A percentile compares a stretch with the other conserved stretches of the same genome.
Evolutionary conservation across 805 yeast genomes (phyloP).

Genomic region (Zygotorulaspora sp.): DNA sequence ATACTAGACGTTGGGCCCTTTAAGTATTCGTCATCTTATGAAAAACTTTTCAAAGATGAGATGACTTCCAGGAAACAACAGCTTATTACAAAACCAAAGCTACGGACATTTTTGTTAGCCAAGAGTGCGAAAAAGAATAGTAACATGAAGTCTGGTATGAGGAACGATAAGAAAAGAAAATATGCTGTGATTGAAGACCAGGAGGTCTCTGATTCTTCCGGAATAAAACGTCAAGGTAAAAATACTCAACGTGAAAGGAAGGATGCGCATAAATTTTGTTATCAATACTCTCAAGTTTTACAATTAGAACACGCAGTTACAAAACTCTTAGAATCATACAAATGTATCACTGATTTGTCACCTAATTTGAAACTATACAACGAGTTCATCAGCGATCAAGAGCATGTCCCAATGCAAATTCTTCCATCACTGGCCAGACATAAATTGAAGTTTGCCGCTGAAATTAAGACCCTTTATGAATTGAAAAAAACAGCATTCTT

Average conservation of each 20-base stretch:
- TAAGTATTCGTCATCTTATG: neutral
- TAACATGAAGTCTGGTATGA: neutral
- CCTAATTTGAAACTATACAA: slow-evolving; percentile 47
- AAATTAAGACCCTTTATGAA: slow-evolving; percentile 50
- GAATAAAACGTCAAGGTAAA: slow-evolving; percentile 6
- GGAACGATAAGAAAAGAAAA: slow-evolving; percentile 13
- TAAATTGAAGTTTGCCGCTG: slow-evolving; percentile 56
- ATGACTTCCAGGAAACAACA: no score
- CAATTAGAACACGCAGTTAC: slow-evolving; percentile 51
- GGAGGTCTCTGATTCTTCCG: slow-evolving; percentile 16
- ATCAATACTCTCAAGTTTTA: slow-evolving; percentile 27
- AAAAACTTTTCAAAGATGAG: slow-evolving; percentile 1
- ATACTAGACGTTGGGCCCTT: no score
- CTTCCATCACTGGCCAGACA: slow-evolving; percentile 48
- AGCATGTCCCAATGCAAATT: slow-evolving; percentile 39
- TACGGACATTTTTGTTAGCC: no score
- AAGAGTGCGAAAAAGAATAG: no score
- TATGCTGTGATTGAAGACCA: slow-evolving; percentile 11
- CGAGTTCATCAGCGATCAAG: slow-evolving; percentile 32
- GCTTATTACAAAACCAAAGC: no score
- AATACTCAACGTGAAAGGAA: slow-evolving; percentile 11
- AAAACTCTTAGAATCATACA: slow-evolving; percentile 49
- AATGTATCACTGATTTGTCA: slow-evolving; percentile 49
- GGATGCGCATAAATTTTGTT: slow-evolving; percentile 14
- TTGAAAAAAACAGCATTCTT: slow-evolving; percentile 48